A percentile compares a stretch with the other conserved stretches of the same genome.
Evolutionary conservation across 2,329 filamentous ascomycete species (phyloP).

Genomic region (Ophiocordyceps polyrhachis-furcata): DNA sequence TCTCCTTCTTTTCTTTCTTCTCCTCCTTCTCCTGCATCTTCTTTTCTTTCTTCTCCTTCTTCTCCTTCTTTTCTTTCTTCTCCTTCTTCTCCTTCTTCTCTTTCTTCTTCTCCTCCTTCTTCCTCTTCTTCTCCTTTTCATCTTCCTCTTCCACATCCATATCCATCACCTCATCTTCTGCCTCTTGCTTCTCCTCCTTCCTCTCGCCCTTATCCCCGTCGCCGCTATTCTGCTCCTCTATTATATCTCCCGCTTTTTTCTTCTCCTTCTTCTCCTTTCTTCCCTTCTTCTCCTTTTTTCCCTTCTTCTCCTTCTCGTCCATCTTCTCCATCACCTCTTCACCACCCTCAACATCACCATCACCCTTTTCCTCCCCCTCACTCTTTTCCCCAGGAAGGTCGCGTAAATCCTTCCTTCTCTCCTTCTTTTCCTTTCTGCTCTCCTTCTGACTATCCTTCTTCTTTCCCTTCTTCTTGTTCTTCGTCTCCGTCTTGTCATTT

Average conservation of each 20-base stretch:
- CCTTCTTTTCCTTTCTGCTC: constrained; percentile 21
- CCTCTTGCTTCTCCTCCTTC: constrained; percentile 5
- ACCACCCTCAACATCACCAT: constrained; percentile 2
- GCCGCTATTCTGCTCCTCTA: constrained; percentile 5
- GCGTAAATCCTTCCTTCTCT: constrained; percentile 19
- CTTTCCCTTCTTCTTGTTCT: constrained; percentile 15
- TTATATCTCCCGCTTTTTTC: constrained; percentile 9
- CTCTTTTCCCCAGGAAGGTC: constrained; percentile 16
- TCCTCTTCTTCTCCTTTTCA: constrained; percentile 13
- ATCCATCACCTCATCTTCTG: constrained; percentile 11
- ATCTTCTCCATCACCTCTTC: constrained; percentile 5
- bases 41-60: constrained; percentile 8
- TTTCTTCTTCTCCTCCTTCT: constrained; percentile 5
- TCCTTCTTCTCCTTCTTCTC: constrained; percentile 8
- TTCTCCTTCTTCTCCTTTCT: constrained; percentile 16
- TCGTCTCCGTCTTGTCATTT: constrained; percentile 11
- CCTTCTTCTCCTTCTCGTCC: constrained; percentile 18
- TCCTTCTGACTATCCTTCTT: constrained; percentile 16
- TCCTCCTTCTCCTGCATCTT: constrained; percentile 4
- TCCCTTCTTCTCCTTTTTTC: constrained; percentile 11
- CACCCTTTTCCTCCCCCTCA: constrained; percentile 1
- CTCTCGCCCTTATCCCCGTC: constrained; percentile 10
- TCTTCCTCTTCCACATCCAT: constrained; percentile 22
- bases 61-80: constrained; percentile 19
- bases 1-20: constrained; percentile 8